Conservation (phyloP, 164 flowering plant species). For the Berberis vulgaris region DNA sequence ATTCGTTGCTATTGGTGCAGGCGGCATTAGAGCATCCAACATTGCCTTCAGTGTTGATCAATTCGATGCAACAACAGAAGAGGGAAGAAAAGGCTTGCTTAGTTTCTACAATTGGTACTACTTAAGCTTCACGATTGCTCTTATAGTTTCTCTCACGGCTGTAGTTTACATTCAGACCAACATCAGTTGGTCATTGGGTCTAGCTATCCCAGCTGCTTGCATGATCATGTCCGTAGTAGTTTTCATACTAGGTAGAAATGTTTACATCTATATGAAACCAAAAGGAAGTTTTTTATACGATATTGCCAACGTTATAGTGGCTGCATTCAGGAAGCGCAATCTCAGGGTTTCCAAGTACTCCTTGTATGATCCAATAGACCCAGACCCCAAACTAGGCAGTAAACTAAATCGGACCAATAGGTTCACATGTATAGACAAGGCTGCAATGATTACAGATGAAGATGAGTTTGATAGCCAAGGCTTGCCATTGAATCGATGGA, state of each 20-base stretch:
- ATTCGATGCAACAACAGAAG: slow-evolving; percentile 39
- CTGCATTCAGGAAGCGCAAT: slow-evolving; percentile 29
- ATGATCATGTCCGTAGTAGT: slow-evolving; percentile 29
- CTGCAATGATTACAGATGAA: slow-evolving; percentile 24
- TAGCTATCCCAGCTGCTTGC: slow-evolving; percentile 44
- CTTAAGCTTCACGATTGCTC: slow-evolving; percentile 47
- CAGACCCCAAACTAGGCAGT: not conserved
- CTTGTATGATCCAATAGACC: slow-evolving; percentile 20
- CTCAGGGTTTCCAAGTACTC: not conserved
- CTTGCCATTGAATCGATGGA: slow-evolving; percentile 29
- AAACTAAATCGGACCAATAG: slow-evolving; percentile 18
- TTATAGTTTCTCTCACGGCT: slow-evolving; percentile 43
- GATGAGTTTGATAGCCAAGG: slow-evolving; percentile 28
- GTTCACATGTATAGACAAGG: slow-evolving; percentile 27
- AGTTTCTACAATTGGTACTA: slow-evolving; percentile 70
- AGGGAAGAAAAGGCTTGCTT: slow-evolving; percentile 21
- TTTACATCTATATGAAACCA: slow-evolving; percentile 35
- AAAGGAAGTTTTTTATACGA: slow-evolving; percentile 43
- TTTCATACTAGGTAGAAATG: slow-evolving; percentile 36
- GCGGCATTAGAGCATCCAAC: slow-evolving; percentile 62
- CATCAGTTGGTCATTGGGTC: slow-evolving; percentile 52
- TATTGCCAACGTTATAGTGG: slow-evolving; percentile 35
- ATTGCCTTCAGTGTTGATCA: slow-evolving; percentile 76
- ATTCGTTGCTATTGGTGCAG: slow-evolving; percentile 44
- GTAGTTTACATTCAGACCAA: slow-evolving; percentile 54